Base-by-base conservation (phyloP, 768 basidiomycete genomes). In the Nidularia pulvinata region DNA sequence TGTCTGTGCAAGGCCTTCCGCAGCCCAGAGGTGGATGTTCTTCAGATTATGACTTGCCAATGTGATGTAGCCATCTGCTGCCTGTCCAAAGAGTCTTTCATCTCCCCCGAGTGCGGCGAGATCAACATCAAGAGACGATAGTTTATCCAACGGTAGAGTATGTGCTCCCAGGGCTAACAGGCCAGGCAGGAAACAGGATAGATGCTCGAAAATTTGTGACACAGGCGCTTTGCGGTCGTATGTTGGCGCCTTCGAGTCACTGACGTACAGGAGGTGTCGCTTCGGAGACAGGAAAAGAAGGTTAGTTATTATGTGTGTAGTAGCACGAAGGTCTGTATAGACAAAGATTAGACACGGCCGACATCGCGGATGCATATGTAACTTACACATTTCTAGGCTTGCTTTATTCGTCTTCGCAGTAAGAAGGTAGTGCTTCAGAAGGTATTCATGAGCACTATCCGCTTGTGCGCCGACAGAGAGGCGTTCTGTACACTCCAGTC, bases 151-250 rank as follows among this genome's bases (percentile, higher is more conserved):
- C 25, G 82, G 82, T 48, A 91, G 76, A 9, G 79, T 78, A 56
- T 86, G 79, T 4, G 71, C 86, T 25, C 90, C 89, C 3, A 92
- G 75, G 4, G 89, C 88, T 48, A 92, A 73, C 13, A 91, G 70
- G 13, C 90, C 89, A 0, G 89, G 88, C 47, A 89, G 75, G 71
- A 91, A 92, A 67, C 89, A 91, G 9, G 89, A 83, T 30, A 92
- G 70, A 61, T 92, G 89, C 56, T 91, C 89, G 51, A 90, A 82
- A 19, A 64, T 60, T 58, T 86, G 81, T 7, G 77, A 71, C 22
- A 80, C 74, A 13, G 60, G 55, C 30, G 65, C 69, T 7, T 58
- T 58, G 33, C 69, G 64, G 39, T 65, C 61, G 42, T 59, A 58
- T 4, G 63, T 68, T 9, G 70, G 56, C 10, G 66, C 45, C 25